phyloP scores from a whole-genome alignment of 441 rosid genomes.

The Viola pubescens region DNA sequence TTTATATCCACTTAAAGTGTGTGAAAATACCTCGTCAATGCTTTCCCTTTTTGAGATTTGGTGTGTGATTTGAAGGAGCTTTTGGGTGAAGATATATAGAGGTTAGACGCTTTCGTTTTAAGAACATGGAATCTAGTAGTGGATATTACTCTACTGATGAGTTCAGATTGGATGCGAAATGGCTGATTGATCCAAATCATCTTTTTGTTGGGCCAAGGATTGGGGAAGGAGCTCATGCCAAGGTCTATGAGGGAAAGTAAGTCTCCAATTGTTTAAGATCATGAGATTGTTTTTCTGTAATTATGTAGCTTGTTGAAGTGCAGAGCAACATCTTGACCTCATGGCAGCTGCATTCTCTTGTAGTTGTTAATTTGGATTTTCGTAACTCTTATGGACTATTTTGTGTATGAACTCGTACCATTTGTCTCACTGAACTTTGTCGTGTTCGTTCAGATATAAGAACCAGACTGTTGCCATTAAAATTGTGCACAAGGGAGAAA shows the following conservation, averaged over 20 bases:
- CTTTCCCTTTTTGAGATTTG: too few relatives aligned
- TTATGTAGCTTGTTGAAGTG: background rate
- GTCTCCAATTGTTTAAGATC: slow-evolving; percentile 25
- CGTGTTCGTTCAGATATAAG: slow-evolving; percentile 43
- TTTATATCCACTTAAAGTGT: too few relatives aligned
- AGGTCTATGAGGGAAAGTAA: slow-evolving; percentile 96
- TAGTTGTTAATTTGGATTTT: too few relatives aligned
- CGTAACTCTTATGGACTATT: too few relatives aligned
- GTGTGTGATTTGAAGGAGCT: too few relatives aligned
- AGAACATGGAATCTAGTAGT: slow-evolving; percentile 71
- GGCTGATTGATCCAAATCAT: slow-evolving; percentile 80
- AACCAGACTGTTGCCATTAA: slow-evolving; percentile 84
- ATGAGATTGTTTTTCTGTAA: background rate
- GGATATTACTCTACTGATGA: slow-evolving; percentile 46
- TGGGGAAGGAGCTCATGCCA: slow-evolving; percentile 98
- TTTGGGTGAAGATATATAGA: too few relatives aligned
- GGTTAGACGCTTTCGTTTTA: too few relatives aligned
- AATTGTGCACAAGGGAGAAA: slow-evolving; percentile 65
- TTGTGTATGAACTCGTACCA: too few relatives aligned
- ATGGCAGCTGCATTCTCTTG: background rate
- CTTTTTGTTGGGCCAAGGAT: slow-evolving; percentile 92
- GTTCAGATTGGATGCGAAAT: slow-evolving; percentile 65
- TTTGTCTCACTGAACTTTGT: too few relatives aligned
- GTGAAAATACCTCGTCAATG: too few relatives aligned
- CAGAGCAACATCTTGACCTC: too few relatives aligned